Evolutionary conservation across 2,329 filamentous ascomycete species (phyloP), one percentile per base, ranked within the genome.

Genomic region (Niveomyces coronatus): DNA sequence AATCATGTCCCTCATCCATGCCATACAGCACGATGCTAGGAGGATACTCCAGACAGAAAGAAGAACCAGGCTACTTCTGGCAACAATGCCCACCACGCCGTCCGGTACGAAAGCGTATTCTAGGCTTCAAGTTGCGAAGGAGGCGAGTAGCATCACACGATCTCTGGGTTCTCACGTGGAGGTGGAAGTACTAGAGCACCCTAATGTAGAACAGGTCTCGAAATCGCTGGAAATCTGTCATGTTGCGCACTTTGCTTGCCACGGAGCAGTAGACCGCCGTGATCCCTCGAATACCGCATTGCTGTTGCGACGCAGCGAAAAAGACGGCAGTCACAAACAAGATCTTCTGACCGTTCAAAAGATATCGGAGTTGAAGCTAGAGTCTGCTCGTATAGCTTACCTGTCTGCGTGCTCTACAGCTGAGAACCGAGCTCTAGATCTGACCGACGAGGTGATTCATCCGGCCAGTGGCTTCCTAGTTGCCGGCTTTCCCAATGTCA

Each of bases 341-440:
- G 35, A 37, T 17, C 23, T 17, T 9, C 22, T 33, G 23, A 18
- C 31, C 14, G 23, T 20, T 33, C 20, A 23, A 19, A 3, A 20
- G 31, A 37, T 40, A 13, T 43, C 40, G 18, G 38, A 38, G 14
- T 29, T 44, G 14, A 35, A 27, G 13, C 37, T 47, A 14, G 26
- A 15, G 15, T 20, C 40, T 24, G 50, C 48, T 6, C 43, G 41
- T 20, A 35, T 62, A 5, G 57, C 57, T 2, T 62, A 56, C 43
- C 52, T 63, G 1, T 62, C 57, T 2, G 57, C 58, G 1, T 62
- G 58, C 43, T 61, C 53, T 10, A 60, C 58, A 1, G 57, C 54
- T 3, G 44, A 57, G 36, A 53, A 51, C 27, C 43, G 42, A 11
- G 45, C 44, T 1, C 29, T 14, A 2, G 17, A 31, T 1, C 40